Evolutionary conservation across 2,329 filamentous ascomycete genomes (phyloP).

Genomic region (Pseudogymnoascus destructans): DNA sequence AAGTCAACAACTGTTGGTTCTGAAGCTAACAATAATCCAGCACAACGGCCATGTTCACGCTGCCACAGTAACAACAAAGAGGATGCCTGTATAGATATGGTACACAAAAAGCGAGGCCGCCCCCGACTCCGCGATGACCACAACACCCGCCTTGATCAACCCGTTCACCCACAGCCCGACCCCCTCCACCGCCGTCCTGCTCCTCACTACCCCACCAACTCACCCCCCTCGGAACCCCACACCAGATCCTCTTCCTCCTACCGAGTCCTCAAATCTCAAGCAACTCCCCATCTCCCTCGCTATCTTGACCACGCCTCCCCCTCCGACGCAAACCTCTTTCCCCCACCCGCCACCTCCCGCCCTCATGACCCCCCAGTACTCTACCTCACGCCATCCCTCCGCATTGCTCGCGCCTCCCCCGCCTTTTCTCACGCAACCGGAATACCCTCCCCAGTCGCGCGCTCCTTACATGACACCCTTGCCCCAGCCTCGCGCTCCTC

Average conservation of each 20-base stretch:
- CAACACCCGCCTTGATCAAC: constrained; percentile 42
- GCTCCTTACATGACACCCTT: constrained; percentile 43
- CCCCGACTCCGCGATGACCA: constrained; percentile 64
- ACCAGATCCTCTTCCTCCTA: constrained; percentile 28
- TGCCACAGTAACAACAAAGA: constrained; percentile 69
- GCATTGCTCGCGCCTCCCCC: constrained; percentile 42
- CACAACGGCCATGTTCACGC: constrained; percentile 64
- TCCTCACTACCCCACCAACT: constrained; percentile 27
- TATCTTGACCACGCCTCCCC: constrained; percentile 39
- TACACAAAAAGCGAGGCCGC: constrained; percentile 73
- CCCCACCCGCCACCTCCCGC: constrained; percentile 21
- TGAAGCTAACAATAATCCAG: constrained; percentile 27
- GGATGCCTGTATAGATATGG: constrained; percentile 68
- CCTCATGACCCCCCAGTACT: constrained; percentile 39
- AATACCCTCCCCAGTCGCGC: constrained; percentile 33
- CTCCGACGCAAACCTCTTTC: constrained; percentile 37
- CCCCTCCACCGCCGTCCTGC: constrained; percentile 24
- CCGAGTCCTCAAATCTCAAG: constrained; percentile 41
- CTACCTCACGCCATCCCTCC: constrained; percentile 45
- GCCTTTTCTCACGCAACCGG: constrained; percentile 45
- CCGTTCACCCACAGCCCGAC: constrained; percentile 34
- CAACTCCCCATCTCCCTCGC: constrained; percentile 35
- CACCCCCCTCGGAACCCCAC: constrained; percentile 25
- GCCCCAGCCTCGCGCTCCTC: constrained; percentile 39
- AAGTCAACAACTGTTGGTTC: neutral